phyloP scores from a whole-genome alignment of 495 filamentous ascomycete genomes.

The Tetracladium marchalianum region DNA sequence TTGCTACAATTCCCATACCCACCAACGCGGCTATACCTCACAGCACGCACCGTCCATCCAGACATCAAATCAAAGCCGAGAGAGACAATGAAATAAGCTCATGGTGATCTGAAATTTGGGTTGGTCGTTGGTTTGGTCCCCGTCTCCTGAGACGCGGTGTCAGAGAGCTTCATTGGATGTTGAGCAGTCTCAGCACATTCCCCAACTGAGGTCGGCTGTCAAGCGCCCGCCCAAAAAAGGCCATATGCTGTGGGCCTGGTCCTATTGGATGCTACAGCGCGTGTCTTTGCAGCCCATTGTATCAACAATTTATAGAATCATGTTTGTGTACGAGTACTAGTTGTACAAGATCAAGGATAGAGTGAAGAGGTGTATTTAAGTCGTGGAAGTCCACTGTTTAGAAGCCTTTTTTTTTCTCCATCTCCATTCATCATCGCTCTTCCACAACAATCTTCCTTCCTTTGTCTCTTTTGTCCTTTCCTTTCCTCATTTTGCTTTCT shows the following conservation, averaged over 20 bases:
- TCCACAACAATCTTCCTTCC: conserved; percentile 8
- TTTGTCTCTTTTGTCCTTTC: conserved; percentile 5
- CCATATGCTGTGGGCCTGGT: background rate
- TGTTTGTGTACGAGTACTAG: conserved; percentile 5
- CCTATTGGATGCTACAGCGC: conserved; percentile 19
- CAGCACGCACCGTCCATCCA: conserved; percentile 2
- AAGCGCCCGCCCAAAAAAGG: conserved; percentile 13
- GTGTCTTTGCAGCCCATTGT: conserved; percentile 15
- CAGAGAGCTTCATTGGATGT: conserved; percentile 1
- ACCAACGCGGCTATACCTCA: conserved; percentile 14
- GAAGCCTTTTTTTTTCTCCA: conserved; percentile 9
- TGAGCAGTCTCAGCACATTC: conserved; percentile 2
- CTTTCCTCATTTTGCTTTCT: conserved; percentile 3
- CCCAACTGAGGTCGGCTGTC: conserved; percentile 6
- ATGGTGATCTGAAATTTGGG: background rate
- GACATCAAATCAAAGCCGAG: no score
- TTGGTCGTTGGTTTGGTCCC: conserved; percentile 13
- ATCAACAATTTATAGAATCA: conserved; percentile 21
- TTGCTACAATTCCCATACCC: conserved; percentile 7
- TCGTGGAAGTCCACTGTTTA: conserved; percentile 10
- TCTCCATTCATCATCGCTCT: conserved; percentile 10
- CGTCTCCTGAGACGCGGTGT: conserved; percentile 16
- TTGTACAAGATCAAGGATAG: conserved; percentile 4
- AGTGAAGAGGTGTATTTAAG: conserved; percentile 15
- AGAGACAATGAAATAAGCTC: no score